phyloP scores from a whole-genome alignment of 345 rosid genomes.

The Balakata baccata region DNA sequence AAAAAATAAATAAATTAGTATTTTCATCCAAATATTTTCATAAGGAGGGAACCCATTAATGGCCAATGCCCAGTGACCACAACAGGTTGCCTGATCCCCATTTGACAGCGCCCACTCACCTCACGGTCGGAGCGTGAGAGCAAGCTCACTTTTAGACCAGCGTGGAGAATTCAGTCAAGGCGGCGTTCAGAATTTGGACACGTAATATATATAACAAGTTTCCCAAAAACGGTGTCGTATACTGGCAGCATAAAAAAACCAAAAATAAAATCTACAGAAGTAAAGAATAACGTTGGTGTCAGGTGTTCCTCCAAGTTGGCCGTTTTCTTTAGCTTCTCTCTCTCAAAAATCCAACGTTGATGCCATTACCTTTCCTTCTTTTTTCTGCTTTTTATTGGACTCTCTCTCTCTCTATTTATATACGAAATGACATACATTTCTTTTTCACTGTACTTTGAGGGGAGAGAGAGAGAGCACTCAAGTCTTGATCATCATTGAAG shows the following conservation, averaged over 20 bases:
- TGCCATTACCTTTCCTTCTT: conserved; percentile 22
- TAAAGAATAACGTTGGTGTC: conserved; percentile 45
- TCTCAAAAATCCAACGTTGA: conserved; percentile 31
- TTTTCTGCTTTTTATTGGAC: background rate
- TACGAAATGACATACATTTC: conserved; percentile 19
- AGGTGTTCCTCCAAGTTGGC: conserved; percentile 30
- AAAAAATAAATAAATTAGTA: too few relatives aligned
- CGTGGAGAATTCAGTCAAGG: background rate
- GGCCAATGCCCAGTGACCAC: background rate
- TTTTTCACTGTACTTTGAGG: conserved; percentile 30
- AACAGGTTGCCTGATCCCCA: conserved; percentile 14
- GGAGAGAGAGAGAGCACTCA: background rate
- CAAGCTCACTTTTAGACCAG: conserved; percentile 11
- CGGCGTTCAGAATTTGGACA: conserved; percentile 6
- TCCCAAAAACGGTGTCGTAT: conserved; percentile 25
- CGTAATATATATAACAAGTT: too few relatives aligned
- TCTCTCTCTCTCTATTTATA: conserved; percentile 11
- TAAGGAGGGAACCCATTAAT: background rate
- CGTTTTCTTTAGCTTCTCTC: conserved; percentile 45
- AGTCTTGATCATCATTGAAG: conserved; percentile 34
- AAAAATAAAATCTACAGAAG: conserved; percentile 1
- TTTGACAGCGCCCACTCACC: conserved; percentile 29
- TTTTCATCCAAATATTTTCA: too few relatives aligned
- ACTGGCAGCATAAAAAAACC: background rate
- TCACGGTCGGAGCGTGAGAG: conserved; percentile 21